A percentile compares a stretch with the other conserved stretches of the same genome.
Evolutionary conservation across 2,329 filamentous ascomycete species (phyloP).

Genomic region (Phaeosphaeria sp.): DNA sequence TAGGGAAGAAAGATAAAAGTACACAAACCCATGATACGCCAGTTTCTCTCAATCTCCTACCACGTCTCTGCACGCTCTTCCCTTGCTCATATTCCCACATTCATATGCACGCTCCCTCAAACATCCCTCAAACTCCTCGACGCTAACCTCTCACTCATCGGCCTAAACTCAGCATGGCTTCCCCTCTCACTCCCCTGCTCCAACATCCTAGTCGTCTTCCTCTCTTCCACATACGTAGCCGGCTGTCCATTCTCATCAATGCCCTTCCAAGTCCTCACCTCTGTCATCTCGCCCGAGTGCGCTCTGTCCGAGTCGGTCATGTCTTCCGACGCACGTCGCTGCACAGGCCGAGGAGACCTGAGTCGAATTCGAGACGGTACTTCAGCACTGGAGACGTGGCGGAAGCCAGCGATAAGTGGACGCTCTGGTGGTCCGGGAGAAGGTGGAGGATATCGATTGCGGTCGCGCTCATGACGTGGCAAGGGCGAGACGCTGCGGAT

Average conservation of each 20-base stretch:
- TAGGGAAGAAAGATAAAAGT: neutral
- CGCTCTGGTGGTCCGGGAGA: constrained; percentile 10
- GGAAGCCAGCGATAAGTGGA: constrained; percentile 13
- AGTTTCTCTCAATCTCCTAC: neutral
- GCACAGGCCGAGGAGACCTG: constrained; percentile 9
- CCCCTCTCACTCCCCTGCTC: constrained; percentile 15
- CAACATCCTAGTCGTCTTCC: constrained; percentile 15
- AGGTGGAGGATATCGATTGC: constrained; percentile 2
- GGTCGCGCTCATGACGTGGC: constrained; percentile 11
- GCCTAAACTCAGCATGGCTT: constrained; percentile 2
- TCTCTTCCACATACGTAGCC: constrained; percentile 36
- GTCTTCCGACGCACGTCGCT: constrained; percentile 16
- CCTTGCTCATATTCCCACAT: neutral
- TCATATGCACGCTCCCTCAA: neutral
- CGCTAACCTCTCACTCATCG: constrained; percentile 1
- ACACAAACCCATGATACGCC: neutral
- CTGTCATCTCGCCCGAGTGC: constrained; percentile 17
- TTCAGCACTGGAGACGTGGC: constrained; percentile 16
- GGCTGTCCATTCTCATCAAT: constrained; percentile 38
- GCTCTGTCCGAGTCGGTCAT: constrained; percentile 36
- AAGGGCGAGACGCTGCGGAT: constrained; percentile 19
- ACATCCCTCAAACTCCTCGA: constrained; percentile 16
- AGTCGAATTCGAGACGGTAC: constrained; percentile 7
- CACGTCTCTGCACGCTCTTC: neutral
- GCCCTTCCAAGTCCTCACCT: constrained; percentile 33